Evolutionary conservation across 1,139 yeast genomes (phyloP).

Genomic region (Entelexis paramagnoliae): DNA sequence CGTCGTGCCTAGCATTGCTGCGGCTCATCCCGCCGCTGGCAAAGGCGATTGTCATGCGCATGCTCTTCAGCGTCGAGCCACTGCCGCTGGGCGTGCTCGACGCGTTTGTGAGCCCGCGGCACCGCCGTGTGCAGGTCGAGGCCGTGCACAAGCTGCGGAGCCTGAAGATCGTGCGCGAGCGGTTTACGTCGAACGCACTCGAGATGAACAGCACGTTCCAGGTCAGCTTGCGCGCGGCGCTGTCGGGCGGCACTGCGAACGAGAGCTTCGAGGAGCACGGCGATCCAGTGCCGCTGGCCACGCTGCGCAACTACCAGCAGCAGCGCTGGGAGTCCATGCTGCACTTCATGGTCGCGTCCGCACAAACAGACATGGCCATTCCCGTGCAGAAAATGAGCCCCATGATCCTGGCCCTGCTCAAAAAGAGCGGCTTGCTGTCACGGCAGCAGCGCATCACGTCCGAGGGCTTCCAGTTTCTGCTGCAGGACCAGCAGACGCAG

Average conservation of each 20-base stretch:
- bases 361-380: conserved; percentile 8
- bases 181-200: conserved; percentile 43
- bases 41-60: conserved; percentile 75
- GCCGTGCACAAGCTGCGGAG: conserved; percentile 69
- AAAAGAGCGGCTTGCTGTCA: conserved; percentile 81
- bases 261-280: conserved; percentile 46
- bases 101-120: conserved; percentile 54
- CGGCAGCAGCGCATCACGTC: conserved; percentile 67
- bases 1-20: conserved; percentile 85
- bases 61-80: conserved; percentile 73
- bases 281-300: conserved; percentile 43
- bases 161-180: conserved; percentile 64
- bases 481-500: conserved; percentile 90
- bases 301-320: conserved; percentile 71
- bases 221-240: conserved; percentile 64
- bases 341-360: conserved; percentile 86
- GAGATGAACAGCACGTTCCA: conserved; percentile 66
- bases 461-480: conserved; percentile 81
- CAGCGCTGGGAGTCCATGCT: conserved; percentile 89
- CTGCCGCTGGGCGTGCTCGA: conserved; percentile 59
- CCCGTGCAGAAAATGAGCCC: conserved; percentile 36
- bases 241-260: conserved; percentile 56
- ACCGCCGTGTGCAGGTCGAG: conserved; percentile 51
- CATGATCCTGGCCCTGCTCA: conserved; percentile 33
- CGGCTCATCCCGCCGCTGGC: conserved; percentile 82